Evolutionary conservation across 805 yeast genomes (phyloP).

Genomic region (Naumovozyma baii): DNA sequence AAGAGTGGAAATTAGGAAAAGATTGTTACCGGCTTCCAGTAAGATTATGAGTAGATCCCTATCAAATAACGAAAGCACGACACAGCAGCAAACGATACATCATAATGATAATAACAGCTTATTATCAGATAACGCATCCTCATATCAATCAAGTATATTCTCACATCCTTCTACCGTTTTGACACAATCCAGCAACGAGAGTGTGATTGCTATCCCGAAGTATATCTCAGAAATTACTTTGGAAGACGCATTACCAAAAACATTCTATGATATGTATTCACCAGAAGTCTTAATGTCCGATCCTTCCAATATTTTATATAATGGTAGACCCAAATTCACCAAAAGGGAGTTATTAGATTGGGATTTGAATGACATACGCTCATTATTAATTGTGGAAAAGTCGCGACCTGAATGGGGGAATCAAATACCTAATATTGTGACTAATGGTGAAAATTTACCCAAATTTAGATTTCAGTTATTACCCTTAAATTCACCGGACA

Average conservation of each 20-base stretch:
- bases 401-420: constrained; percentile 48
- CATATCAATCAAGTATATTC: constrained; percentile 22
- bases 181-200: constrained; percentile 12
- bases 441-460: constrained; percentile 18
- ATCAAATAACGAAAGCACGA: not conserved
- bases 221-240: constrained; percentile 27
- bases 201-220: constrained; percentile 7
- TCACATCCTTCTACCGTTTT: constrained; percentile 19
- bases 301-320: constrained; percentile 34
- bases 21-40: constrained; percentile 12
- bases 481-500: constrained; percentile 45
- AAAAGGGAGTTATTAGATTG: constrained; percentile 56
- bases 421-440: constrained; percentile 37
- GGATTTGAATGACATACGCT: constrained; percentile 61
- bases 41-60: not conserved
- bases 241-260: constrained; percentile 44
- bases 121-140: constrained; percentile 16
- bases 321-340: constrained; percentile 56
- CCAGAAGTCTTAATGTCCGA: constrained; percentile 41
- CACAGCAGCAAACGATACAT: not conserved
- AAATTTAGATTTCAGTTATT: constrained; percentile 40
- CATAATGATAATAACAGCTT: constrained; percentile 10
- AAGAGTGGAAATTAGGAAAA: constrained; percentile 27
- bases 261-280: constrained; percentile 47
- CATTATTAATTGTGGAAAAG: constrained; percentile 45